Base-by-base conservation (phyloP, 2,329 filamentous ascomycete genomes). In the Exophiala dermatitidis region DNA sequence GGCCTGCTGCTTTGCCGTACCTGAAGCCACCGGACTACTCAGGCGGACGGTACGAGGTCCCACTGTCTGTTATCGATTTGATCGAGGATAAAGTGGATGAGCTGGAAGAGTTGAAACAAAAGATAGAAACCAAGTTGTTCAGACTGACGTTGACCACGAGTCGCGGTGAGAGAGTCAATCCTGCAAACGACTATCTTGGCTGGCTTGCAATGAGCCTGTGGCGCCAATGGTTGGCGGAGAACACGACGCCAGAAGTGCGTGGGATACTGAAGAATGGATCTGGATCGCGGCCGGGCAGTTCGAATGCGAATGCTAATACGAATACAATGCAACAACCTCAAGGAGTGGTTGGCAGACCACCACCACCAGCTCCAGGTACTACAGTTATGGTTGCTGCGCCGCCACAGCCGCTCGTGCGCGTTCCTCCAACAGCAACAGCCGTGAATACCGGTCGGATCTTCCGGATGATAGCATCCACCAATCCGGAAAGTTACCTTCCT, bases 41-140 rank as follows among this genome's bases (percentile, higher is more conserved):
- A 3, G 54, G 57, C 2, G 53, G 49, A 33, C 55, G 61, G 7
- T 62, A 63, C 28, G 62, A 85, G 31, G 77, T 95, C 38, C 87
- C 90, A 0, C 81, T 85, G 29, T 69, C 80, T 0, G 88, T 96
- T 0, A 75, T 96, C 6, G 90, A 96, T 62, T 72, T 96, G 34
- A 94, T 96, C 57, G 88, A 95, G 68, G 90, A 96, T 71, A 96
- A 96, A 69, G 89, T 93, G 3, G 89, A 95, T 62, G 90, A 96
- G 68, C 77, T 96, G 12, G 86, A 90, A 59, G 90, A 96, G 64
- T 78, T 84, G 5, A 88, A 95, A 58, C 79, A 82, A 34, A 83
- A 86, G 30, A 80, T 93, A 26, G 91, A 96, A 66, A 82, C 83
- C 19, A 84, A 85, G 50, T 79, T 97, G 8, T 94, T 94, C 71